Conservation (phyloP, 2,329 filamentous ascomycete species). For the Trichophyton benhamiae region DNA sequence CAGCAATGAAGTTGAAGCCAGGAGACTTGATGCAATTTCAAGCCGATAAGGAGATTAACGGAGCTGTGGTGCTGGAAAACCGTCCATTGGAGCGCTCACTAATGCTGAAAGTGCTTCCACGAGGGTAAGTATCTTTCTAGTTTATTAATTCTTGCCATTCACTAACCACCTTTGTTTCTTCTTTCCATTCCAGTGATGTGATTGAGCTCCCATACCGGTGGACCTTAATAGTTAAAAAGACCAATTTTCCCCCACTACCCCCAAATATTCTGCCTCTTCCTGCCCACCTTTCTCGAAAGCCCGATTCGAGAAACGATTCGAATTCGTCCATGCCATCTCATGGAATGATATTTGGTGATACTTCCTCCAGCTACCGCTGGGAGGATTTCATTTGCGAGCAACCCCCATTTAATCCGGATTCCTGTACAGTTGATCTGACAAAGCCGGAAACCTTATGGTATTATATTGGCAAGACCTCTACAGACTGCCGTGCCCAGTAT, state of each 20-base stretch:
- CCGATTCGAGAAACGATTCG: constrained; percentile 44
- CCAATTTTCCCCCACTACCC: constrained; percentile 36
- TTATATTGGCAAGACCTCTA: constrained; percentile 75
- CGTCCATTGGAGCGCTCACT: constrained; percentile 60
- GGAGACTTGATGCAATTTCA: constrained; percentile 82
- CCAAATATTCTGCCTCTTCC: constrained; percentile 37
- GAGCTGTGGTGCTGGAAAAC: constrained; percentile 78
- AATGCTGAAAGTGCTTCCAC: constrained; percentile 70
- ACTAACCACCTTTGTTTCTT: not conserved
- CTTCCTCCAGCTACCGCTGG: constrained; percentile 48
- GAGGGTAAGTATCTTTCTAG: constrained; percentile 49
- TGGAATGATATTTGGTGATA: constrained; percentile 55
- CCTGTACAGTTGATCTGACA: constrained; percentile 57
- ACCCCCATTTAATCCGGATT: constrained; percentile 45
- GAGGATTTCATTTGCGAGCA: constrained; percentile 62
- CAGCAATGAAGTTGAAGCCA: constrained; percentile 54
- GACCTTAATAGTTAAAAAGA: constrained; percentile 39
- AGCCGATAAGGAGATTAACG: constrained; percentile 75
- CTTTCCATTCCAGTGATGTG: constrained; percentile 22
- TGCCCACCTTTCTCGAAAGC: constrained; percentile 36
- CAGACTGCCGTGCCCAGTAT: constrained; percentile 82
- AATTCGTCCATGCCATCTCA: constrained; percentile 51
- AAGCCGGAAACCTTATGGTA: constrained; percentile 72
- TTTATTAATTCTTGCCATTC: constrained; percentile 21
- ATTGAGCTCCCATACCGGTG: constrained; percentile 52